Base-by-base conservation (phyloP, 1,284 basidiomycete species). In the Malassezia restricta region DNA sequence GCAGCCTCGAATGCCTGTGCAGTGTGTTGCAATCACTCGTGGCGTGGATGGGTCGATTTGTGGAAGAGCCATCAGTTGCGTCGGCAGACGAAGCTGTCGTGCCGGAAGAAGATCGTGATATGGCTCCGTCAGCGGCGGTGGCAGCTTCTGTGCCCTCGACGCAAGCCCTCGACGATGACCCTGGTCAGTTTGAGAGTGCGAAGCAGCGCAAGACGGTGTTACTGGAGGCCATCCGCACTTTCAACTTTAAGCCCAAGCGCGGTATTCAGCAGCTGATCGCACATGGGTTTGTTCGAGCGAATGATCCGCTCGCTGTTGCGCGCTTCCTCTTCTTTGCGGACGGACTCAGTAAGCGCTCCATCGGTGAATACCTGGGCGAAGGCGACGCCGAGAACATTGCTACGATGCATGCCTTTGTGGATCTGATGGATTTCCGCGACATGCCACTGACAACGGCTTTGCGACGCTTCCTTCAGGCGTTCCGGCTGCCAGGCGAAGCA, bases 131-230 rank as follows among this genome's bases (percentile, higher is more conserved):
- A 56, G 51, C n/a, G 48, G 56, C 5, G 39, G 39, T 7, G 40
- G 51, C 17, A 48, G 46, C 20, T 6, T 54, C 5, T 47, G 42
- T 8, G 43, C 40, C 31, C 29, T 14, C 57, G 53, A 35, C 58
- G 55, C 35, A 52, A 47, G 11, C 53, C 29, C 15, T 8, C 4
- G 50, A 76, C 47, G 94, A 98, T 70, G 94, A 98, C 71, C 92
- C 92, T 0, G 84, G 79, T 33, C 82, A 82, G 69, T 96, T 99
- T 64, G 94, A 98, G 76, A 91, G 81, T 61, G 94, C 90, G 29
- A 98, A 95, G 75, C 86, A 90, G 75, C 86, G 89, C 76, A 99
- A 99, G 78, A 98, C 87, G 32, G 89, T 86, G 1, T 75, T 98
- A 29, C 76, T 94, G 41, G 94, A 98, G 71, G 95, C 92, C 29